Base-by-base conservation (phyloP, 306 rosid species). In the Benincasa hispida region DNA sequence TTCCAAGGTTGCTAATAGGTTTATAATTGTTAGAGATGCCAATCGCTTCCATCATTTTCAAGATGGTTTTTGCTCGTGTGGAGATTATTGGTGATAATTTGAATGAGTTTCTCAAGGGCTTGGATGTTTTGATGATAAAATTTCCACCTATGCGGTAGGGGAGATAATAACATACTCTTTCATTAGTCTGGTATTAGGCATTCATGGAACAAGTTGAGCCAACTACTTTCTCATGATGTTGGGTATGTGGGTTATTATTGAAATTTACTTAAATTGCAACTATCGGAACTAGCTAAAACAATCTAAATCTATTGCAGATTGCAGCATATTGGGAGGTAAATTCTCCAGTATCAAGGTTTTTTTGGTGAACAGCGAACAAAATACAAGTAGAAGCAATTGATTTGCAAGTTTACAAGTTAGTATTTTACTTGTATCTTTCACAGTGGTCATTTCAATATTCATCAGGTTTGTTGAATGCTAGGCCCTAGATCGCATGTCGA, bases 1-100 rank as follows among this genome's bases (percentile, higher is more conserved):
- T 59, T 76, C 84, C 10, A 58, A 76, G 57, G 74, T 76, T 48
- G 45, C 54, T 34, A 60, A 69, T 56, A 76, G 80, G 77, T 17
- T 22, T 78, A 58, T 81, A 66, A 59, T 81, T 39, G 77, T 81
- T 69, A 68, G 84, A 77, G 84, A 81, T 58, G 80, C 47, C 55
- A 81, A 76, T 60, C 77, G 80, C 10, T 76, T 81, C 56, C 80
- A 81, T 76, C 84, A 81, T 81, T 81, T 81, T 34, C 58, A 69
- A 18, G 74, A 81, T 68, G 84, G 80, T 28, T 24, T 21, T 55
- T 81, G 84, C 48, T 76, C 84, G 53, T 76, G 84, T 76, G 76
- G 79, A 55, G 76, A 80, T 75, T 80, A 65, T 48, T 80, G 79
- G 83, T 80, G 70, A 80, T 15, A 51, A n/a, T 6, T 47, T 58